Percentiles rank a stretch among this genome's conserved stretches.
Conservation (phyloP, 2,329 filamentous ascomycete species). For the Alternaria angustiovoidea region DNA sequence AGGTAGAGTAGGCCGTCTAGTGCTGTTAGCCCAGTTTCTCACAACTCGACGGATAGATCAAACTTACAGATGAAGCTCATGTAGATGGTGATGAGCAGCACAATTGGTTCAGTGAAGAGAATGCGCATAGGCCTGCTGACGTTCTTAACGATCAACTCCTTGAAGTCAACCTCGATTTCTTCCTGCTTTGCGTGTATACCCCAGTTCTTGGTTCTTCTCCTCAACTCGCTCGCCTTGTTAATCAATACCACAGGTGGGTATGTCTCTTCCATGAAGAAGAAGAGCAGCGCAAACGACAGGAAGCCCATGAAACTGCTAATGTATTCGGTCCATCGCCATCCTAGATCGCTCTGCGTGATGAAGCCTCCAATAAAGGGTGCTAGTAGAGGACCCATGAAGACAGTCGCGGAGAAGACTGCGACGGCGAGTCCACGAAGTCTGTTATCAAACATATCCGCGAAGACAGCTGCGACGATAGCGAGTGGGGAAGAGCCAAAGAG, state of each 20-base stretch:
- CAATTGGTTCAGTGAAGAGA: constrained; percentile 60
- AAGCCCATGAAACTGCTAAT: constrained; percentile 66
- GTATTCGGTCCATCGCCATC: constrained; percentile 65
- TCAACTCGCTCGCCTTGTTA: constrained; percentile 62
- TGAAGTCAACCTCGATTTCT: constrained; percentile 62
- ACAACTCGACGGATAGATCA: not conserved
- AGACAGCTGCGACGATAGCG: constrained; percentile 62
- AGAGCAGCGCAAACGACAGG: constrained; percentile 55
- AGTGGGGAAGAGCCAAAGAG: constrained; percentile 64
- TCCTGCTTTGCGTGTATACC: constrained; percentile 68
- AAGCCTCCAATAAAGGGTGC: constrained; percentile 65
- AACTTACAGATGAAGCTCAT: constrained; percentile 52
- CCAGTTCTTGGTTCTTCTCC: constrained; percentile 66
- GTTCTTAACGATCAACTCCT: constrained; percentile 61
- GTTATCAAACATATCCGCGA: constrained; percentile 65
- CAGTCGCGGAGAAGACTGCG: constrained; percentile 61
- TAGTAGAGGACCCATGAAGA: constrained; percentile 60
- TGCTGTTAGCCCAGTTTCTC: constrained; percentile 4
- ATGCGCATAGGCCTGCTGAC: constrained; percentile 61
- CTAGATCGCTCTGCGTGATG: constrained; percentile 57
- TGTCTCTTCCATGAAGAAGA: constrained; percentile 65
- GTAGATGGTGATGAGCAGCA: constrained; percentile 58
- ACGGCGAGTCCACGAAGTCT: constrained; percentile 52
- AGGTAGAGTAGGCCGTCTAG: constrained; percentile 81
- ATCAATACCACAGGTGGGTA: constrained; percentile 67